phyloP scores from a whole-genome alignment of 2,329 filamentous ascomycete genomes.

The Amylocarpus encephaloides region DNA sequence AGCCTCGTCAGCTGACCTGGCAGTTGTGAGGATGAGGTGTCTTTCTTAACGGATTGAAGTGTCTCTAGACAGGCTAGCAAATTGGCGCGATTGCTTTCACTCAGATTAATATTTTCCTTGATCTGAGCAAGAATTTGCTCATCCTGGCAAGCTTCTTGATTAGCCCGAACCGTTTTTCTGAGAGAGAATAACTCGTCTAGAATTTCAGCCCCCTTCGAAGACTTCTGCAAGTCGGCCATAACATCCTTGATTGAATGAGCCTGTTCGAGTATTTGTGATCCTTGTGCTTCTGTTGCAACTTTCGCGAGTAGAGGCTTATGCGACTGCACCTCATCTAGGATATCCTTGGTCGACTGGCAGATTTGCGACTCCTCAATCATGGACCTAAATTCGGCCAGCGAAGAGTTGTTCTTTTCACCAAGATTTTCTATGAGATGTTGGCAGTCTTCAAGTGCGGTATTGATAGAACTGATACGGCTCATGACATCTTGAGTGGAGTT shows the following conservation, averaged over 20 bases:
- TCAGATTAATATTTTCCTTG: background rate
- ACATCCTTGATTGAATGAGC: background rate
- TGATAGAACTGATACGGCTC: background rate
- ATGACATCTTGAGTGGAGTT: background rate
- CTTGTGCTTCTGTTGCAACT: background rate
- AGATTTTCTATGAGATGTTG: background rate
- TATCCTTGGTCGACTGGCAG: background rate
- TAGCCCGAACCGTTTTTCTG: background rate
- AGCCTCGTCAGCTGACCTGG: background rate
- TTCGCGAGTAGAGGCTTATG: background rate
- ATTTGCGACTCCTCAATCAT: background rate
- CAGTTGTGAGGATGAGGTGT: background rate
- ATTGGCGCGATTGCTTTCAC: background rate
- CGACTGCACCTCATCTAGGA: background rate
- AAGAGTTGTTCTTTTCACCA: background rate
- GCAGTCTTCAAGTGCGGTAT: background rate
- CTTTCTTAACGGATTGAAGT: background rate
- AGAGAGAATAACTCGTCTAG: background rate
- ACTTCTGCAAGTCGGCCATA: background rate
- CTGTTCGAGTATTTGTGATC: conserved; percentile 3
- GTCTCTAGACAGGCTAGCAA: background rate
- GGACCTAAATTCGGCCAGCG: background rate
- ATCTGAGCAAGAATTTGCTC: conserved; percentile 9
- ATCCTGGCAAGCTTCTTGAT: conserved; percentile 1
- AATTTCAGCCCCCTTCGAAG: background rate